Percentiles rank a stretch among this genome's conserved stretches.
Evolutionary conservation across 192 early-diverging fungal genomes (phyloP).

Genomic region (Umbelopsis sp.): DNA sequence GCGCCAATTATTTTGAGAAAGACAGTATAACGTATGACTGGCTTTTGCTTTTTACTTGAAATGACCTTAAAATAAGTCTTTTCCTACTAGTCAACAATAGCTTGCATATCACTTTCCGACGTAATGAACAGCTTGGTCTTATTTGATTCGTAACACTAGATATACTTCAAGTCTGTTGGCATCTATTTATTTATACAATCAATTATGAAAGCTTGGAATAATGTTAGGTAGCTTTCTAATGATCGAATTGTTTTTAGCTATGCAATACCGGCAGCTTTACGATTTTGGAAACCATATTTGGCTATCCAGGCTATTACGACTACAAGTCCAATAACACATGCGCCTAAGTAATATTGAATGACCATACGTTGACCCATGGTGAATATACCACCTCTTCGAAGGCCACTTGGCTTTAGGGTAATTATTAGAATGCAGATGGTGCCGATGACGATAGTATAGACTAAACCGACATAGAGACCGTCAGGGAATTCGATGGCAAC

Average conservation of each 20-base stretch:
- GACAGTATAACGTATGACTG: too few species aligned
- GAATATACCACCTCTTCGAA: constrained; percentile 28
- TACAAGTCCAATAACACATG: constrained; percentile 37
- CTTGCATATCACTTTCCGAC: too few species aligned
- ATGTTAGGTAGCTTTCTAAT: not conserved
- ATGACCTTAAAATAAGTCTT: too few species aligned
- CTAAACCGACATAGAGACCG: constrained; percentile 41
- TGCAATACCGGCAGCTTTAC: constrained; percentile 32
- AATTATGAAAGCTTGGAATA: too few species aligned
- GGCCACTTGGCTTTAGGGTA: constrained; percentile 18
- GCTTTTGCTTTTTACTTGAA: too few species aligned
- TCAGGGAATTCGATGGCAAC: constrained; percentile 46
- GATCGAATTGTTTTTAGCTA: not conserved
- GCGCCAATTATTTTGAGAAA: too few species aligned
- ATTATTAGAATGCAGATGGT: constrained; percentile 23
- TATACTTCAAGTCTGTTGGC: too few species aligned
- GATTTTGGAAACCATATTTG: constrained; percentile 39
- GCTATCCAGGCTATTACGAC: constrained; percentile 45
- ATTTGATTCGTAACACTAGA: too few species aligned
- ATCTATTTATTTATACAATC: too few species aligned
- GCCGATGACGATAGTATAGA: constrained; percentile 39
- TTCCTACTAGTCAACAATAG: too few species aligned
- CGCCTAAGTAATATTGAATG: constrained; percentile 41
- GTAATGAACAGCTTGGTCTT: too few species aligned
- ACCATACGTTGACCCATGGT: constrained; percentile 45